Evolutionary conservation across 2,329 filamentous ascomycete genomes (phyloP), one percentile per base, ranked within the genome.

Genomic region (Aspergillus sclerotialis): DNA sequence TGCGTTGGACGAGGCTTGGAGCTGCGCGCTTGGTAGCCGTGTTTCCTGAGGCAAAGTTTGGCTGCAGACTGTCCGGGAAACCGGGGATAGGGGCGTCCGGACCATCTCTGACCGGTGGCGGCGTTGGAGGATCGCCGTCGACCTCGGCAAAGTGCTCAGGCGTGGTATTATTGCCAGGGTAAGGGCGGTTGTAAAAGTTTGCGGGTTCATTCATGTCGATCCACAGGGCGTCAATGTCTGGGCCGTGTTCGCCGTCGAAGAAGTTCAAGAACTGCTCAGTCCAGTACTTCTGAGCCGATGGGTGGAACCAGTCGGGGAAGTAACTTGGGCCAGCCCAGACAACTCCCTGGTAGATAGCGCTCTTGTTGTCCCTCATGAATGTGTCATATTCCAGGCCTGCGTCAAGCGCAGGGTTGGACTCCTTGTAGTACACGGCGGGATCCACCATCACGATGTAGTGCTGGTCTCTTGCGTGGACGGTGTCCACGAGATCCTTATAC

Each of bases 171-270:
- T 64, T 57, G 50, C 75, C 79, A 11, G 74, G 73, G 42, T 70
- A 76, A 27, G 64, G 60, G 51, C 74, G n/a, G n/a, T n/a, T n/a
- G n/a, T n/a, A 77, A 25, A 73, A 67, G 43, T 68, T 71, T 4
- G 68, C 58, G 3, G 65, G 68, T 49, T 78, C 74, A 39, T 78
- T 78, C 73, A 82, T 76, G 46, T 86, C 82, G 44, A 85, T 84
- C 80, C 83, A 89, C 1, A 90, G 65, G 1, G 75, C 84, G 41
- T 90, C 84, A 31, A 90, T 81, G 44, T 89, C 76, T 10, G 90
- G 69, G 18, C 84, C 84, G 2, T 62, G 69, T 0, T 77, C 65
- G 0, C 72, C 59, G 39, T 71, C 58, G 61, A 89, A 88, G 63
- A 85, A 85, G 1, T 52, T 56, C 0, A 53, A 56, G 46, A 90